A percentile compares a stretch with the other conserved stretches of the same genome.
Evolutionary conservation across 108 stramenopile species (phyloP).

Genomic region (Fistulifera pelliculosa): DNA sequence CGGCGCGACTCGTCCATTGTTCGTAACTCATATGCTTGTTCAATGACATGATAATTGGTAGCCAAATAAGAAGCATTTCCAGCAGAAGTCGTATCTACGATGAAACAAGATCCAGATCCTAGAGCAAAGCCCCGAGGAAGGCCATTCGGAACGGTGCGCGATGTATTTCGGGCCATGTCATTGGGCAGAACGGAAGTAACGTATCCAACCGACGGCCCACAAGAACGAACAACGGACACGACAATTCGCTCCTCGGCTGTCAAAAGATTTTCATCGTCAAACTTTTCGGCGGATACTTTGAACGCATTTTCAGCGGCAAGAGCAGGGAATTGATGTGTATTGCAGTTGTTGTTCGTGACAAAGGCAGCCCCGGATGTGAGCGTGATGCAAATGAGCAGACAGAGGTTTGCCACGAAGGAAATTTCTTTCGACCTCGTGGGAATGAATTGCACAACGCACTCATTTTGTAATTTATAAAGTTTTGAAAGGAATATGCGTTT

Average conservation of each 20-base stretch:
- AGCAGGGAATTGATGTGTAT: conserved; percentile 55
- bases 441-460: too few species aligned
- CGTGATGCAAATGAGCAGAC: too few species aligned
- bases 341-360: conserved; percentile 11
- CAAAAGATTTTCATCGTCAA: conserved; percentile 33
- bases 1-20: conserved; percentile 5
- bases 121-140: conserved; percentile 21
- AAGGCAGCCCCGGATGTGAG: too few species aligned
- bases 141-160: conserved; percentile 2
- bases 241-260: conserved; percentile 43
- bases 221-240: conserved; percentile 46
- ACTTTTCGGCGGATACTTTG: conserved; percentile 24
- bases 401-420: too few species aligned
- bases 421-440: background rate
- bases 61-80: conserved; percentile 62
- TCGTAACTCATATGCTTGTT: conserved; percentile 43
- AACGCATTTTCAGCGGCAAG: background rate
- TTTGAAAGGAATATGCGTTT: conserved; percentile 4
- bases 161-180: background rate
- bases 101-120: conserved; percentile 69
- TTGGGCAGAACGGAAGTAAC: conserved; percentile 49
- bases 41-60: conserved; percentile 87
- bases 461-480: too few species aligned
- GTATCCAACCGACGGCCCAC: conserved; percentile 57
- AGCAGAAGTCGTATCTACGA: conserved; percentile 29